phyloP scores from a whole-genome alignment of 2,329 filamentous ascomycete genomes.

The Biscogniauxia sp. region DNA sequence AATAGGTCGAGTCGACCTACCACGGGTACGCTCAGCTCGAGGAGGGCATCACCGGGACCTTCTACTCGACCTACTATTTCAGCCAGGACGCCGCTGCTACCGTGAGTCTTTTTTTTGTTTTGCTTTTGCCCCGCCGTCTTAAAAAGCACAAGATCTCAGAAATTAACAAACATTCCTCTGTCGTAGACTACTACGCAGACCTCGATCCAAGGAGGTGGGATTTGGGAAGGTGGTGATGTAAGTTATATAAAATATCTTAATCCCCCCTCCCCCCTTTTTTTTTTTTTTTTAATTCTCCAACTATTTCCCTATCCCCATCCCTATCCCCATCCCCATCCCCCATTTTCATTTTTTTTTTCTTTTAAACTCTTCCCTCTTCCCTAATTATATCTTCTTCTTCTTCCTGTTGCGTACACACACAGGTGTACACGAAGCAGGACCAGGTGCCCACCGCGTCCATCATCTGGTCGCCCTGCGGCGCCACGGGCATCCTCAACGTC shows the following conservation, averaged over 20 bases:
- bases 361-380: too few relatives aligned
- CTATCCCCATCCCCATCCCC: not conserved
- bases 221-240: slow-evolving; percentile 37
- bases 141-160: not conserved
- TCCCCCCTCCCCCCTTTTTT: not conserved
- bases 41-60: slow-evolving; percentile 41
- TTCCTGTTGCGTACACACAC: slow-evolving; percentile 11
- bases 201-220: slow-evolving; percentile 40
- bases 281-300: not conserved
- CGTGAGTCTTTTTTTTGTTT: slow-evolving; percentile 19
- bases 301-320: not conserved
- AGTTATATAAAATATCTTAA: not conserved
- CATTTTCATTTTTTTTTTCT: not conserved
- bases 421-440: slow-evolving; percentile 48
- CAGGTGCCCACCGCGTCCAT: slow-evolving; percentile 42
- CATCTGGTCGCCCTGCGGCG: slow-evolving; percentile 46
- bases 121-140: not conserved
- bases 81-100: slow-evolving; percentile 43
- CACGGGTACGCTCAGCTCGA: slow-evolving; percentile 49
- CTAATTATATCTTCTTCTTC: too few relatives aligned
- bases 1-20: slow-evolving; percentile 43
- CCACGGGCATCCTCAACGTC: slow-evolving; percentile 45
- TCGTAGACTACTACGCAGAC: slow-evolving; percentile 41
- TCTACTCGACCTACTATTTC: slow-evolving; percentile 49
- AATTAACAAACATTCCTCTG: slow-evolving; percentile 4